A percentile compares a stretch with the other conserved stretches of the same genome.
These are phyloP conservation scores for Penicillium decumbens DNA, from an alignment of 2,329 filamentous ascomycete genomes.

Conservation along the genomic window DNA sequence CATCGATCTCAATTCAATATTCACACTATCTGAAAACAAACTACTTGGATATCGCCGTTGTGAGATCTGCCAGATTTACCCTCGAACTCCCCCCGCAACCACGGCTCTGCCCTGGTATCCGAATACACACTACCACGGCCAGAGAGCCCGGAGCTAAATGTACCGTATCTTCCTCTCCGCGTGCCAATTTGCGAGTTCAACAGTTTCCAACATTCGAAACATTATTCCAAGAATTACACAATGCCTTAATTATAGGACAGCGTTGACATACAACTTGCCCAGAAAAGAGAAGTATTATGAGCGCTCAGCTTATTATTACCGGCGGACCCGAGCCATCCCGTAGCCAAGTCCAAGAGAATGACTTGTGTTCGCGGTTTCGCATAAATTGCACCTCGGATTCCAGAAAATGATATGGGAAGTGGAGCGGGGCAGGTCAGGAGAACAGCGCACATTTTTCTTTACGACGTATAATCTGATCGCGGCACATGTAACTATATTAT, in stretches of 20 bases:
- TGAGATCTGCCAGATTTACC: not conserved
- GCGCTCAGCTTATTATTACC: not conserved
- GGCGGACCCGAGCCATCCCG: constrained; percentile 6
- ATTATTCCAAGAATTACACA: not conserved
- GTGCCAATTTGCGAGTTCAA: not conserved
- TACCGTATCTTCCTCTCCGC: not conserved
- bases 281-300: not conserved
- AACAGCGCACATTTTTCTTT: constrained; percentile 1
- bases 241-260: not conserved
- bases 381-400: constrained; percentile 13
- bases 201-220: not conserved
- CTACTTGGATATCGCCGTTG: not conserved
- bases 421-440: constrained; percentile 6
- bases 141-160: not conserved
- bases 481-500: not conserved
- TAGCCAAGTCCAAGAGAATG: not conserved
- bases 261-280: not conserved
- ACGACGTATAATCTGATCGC: not conserved
- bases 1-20: not conserved
- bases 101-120: constrained; percentile 4
- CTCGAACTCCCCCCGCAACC: constrained; percentile 2
- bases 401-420: constrained; percentile 15
- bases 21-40: not conserved
- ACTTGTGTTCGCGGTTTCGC: constrained; percentile 8
- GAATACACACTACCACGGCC: not conserved